A percentile compares a stretch with the other conserved stretches of the same genome.
These are phyloP conservation scores for Millerozyma acaciae DNA, from an alignment of 805 yeast genomes.

Conservation along the genomic window DNA sequence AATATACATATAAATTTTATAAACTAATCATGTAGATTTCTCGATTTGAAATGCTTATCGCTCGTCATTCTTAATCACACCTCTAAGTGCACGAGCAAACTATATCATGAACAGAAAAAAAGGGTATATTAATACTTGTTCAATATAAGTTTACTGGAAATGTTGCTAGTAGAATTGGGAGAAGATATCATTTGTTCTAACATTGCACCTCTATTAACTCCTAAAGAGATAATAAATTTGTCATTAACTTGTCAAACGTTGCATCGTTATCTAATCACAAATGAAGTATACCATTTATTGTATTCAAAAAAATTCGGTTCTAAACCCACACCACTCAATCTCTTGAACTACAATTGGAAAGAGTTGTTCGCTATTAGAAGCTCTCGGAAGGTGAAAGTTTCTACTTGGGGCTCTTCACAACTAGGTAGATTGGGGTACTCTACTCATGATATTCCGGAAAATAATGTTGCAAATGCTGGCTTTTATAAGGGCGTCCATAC, in stretches of 20 bases:
- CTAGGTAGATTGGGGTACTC: conserved; percentile 47
- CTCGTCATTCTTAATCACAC: too few relatives aligned
- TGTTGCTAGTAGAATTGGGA: conserved; percentile 27
- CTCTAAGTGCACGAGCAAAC: too few relatives aligned
- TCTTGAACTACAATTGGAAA: conserved; percentile 46
- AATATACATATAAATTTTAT: too few relatives aligned
- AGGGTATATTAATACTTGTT: too few relatives aligned
- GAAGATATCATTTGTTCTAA: conserved; percentile 39
- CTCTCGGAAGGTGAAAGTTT: conserved; percentile 30
- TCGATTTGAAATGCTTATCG: too few relatives aligned
- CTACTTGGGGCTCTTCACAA: conserved; percentile 48
- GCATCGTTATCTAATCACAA: conserved; percentile 22
- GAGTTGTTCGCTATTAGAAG: conserved; percentile 40
- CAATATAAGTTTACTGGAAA: too few relatives aligned
- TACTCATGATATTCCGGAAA: conserved; percentile 21
- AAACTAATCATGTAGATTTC: too few relatives aligned
- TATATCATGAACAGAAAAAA: too few relatives aligned
- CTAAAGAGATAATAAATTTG: conserved; percentile 39
- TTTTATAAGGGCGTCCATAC: conserved; percentile 27
- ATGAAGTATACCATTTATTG: conserved; percentile 32
- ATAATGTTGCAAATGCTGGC: conserved; percentile 14
- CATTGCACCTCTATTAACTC: conserved; percentile 28
- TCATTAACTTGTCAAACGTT: conserved; percentile 38
- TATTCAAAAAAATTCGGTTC: conserved; percentile 44
- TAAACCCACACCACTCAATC: conserved; percentile 39